Conservation (phyloP, 352 stramenopile species). For the Pelagophyceae sp. region DNA sequence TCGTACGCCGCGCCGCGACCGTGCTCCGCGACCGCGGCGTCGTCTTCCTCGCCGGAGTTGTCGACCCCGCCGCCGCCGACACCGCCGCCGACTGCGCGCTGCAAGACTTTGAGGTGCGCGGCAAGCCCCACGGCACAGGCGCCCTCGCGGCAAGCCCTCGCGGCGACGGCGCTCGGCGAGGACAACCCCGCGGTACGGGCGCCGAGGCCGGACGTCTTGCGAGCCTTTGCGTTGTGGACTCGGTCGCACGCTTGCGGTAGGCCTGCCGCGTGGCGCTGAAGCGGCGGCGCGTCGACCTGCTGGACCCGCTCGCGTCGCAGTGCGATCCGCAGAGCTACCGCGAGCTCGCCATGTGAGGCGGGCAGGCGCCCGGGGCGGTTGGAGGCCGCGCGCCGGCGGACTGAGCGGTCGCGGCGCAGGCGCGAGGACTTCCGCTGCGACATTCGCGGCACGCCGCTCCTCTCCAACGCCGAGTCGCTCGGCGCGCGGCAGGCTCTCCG, state of each 20-base stretch:
- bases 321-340: slow-evolving; percentile 6
- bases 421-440: slow-evolving; percentile 17
- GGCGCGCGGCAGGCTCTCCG: neutral
- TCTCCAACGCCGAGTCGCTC: neutral
- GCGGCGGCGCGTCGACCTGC: neutral
- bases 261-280: neutral
- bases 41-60: neutral
- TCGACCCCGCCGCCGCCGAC: slow-evolving; percentile 6
- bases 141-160: too few relatives aligned
- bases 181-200: too few relatives aligned
- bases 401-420: neutral
- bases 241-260: too few relatives aligned
- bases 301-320: neutral
- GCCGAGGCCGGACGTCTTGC: too few relatives aligned
- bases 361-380: too few relatives aligned
- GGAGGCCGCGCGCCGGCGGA: too few relatives aligned
- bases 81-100: neutral
- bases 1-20: neutral
- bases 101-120: neutral
- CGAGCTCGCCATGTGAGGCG: slow-evolving; percentile 15
- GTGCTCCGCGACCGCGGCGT: neutral
- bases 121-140: too few relatives aligned
- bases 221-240: too few relatives aligned
- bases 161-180: too few relatives aligned
- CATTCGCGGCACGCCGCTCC: neutral